Percentiles rank a stretch among this genome's conserved stretches.
Evolutionary conservation across 495 filamentous ascomycete species (phyloP).

Genomic region (Talaromyces trachyspermus): DNA sequence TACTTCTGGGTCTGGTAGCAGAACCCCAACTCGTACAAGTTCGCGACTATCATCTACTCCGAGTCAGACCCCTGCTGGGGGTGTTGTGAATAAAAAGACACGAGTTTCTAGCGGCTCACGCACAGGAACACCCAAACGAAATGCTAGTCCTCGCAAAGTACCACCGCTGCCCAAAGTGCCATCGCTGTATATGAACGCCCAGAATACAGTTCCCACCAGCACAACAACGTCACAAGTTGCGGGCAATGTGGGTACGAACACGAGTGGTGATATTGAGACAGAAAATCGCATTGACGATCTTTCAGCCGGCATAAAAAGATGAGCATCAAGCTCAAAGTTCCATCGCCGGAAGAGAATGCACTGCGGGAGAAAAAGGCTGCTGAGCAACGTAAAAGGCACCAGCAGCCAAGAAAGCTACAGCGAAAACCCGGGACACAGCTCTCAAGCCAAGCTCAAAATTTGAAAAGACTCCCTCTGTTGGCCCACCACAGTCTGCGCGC

Average conservation of each 20-base stretch:
- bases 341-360: constrained; percentile 64
- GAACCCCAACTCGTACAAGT: constrained; percentile 13
- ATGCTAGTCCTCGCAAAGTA: constrained; percentile 31
- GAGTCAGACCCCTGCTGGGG: constrained; percentile 11
- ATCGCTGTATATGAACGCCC: constrained; percentile 10
- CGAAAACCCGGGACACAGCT: constrained; percentile 9
- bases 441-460: constrained; percentile 7
- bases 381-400: constrained; percentile 14
- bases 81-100: constrained; percentile 35
- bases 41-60: constrained; percentile 19
- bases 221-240: neutral
- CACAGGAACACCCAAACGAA: constrained; percentile 39
- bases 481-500: constrained; percentile 3
- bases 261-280: constrained; percentile 11
- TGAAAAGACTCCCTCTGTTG: neutral
- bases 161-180: constrained; percentile 42
- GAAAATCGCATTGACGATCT: constrained; percentile 53
- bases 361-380: constrained; percentile 41
- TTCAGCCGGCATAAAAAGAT: constrained; percentile 57
- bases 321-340: constrained; percentile 63
- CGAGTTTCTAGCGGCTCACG: constrained; percentile 32
- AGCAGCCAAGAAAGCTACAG: constrained; percentile 11
- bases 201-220: neutral
- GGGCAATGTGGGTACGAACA: constrained; percentile 8
- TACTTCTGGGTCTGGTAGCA: constrained; percentile 11